These are phyloP conservation scores for Rhodamnia rubescens DNA, from an alignment of 345 rosid species.

Conservation along the genomic window DNA sequence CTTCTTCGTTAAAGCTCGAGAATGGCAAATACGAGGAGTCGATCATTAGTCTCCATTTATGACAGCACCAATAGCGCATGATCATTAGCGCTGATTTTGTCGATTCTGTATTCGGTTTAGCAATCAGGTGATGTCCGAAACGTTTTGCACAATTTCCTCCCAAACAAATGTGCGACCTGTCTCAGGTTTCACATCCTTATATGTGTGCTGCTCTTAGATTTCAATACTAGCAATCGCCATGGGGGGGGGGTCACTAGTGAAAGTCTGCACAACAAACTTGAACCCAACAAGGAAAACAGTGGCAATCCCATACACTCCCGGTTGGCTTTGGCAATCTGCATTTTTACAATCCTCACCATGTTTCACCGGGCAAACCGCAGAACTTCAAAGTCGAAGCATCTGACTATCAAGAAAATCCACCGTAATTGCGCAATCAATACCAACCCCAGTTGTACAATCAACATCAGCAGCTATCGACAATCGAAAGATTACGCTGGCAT, in stretches of 20 bases:
- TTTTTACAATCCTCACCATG: not conserved
- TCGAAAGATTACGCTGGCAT: not conserved
- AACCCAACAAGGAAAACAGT: not conserved
- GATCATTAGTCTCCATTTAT: not conserved
- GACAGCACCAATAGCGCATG: not conserved
- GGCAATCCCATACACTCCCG: not conserved
- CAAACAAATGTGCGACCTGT: not conserved
- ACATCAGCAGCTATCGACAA: not conserved
- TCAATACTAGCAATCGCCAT: not conserved
- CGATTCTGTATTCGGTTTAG: not conserved
- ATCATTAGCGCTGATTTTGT: not conserved
- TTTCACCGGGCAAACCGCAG: not conserved
- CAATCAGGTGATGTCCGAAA: not conserved
- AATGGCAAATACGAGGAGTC: not conserved
- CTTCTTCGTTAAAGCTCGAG: not conserved
- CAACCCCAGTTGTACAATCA: not conserved
- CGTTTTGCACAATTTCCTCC: not conserved
- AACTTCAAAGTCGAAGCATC: not conserved
- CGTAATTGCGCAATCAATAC: not conserved
- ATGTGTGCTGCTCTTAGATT: not conserved
- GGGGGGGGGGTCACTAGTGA: not conserved
- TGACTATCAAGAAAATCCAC: not conserved
- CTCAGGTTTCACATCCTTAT: not conserved
- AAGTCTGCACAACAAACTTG: not conserved
- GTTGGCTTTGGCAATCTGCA: not conserved